Evolutionary conservation across 352 stramenopile species (phyloP).

Genomic region (Pseudoperonospora humuli): DNA sequence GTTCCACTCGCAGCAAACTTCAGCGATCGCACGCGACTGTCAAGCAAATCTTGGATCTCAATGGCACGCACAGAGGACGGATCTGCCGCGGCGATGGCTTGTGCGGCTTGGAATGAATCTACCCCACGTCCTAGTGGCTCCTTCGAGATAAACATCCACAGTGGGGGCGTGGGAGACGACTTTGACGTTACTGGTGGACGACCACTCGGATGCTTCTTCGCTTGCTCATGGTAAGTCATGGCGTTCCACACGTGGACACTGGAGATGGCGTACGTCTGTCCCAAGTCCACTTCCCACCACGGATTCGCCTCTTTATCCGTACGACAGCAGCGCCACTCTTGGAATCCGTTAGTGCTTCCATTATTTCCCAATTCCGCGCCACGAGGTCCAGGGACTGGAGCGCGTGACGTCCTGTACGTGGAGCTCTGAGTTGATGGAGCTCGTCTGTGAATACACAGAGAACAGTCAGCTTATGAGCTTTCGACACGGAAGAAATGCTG

Average conservation of each 20-base stretch:
- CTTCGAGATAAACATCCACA: slow-evolving; percentile 56
- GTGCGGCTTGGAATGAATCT: slow-evolving; percentile 12
- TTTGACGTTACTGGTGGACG: slow-evolving; percentile 34
- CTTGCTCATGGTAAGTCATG: slow-evolving; percentile 63
- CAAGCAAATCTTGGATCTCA: slow-evolving; percentile 17
- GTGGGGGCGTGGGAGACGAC: slow-evolving; percentile 24
- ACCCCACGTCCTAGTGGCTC: slow-evolving; percentile 21
- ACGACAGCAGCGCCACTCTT: slow-evolving; percentile 59
- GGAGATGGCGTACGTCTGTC: slow-evolving; percentile 22
- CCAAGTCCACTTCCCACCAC: slow-evolving; percentile 73
- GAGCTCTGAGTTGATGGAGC: slow-evolving; percentile 40
- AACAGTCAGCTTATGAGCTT: too few relatives aligned
- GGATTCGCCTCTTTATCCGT: slow-evolving; percentile 46
- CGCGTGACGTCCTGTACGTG: slow-evolving; percentile 31
- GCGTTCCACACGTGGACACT: slow-evolving; percentile 60
- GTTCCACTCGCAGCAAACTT: slow-evolving; percentile 5
- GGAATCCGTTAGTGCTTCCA: slow-evolving; percentile 56
- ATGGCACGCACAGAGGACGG: slow-evolving; percentile 13
- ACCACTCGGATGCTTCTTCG: slow-evolving; percentile 32
- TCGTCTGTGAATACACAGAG: slow-evolving; percentile 1
- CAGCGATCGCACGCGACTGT: slow-evolving; percentile 18
- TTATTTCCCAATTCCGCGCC: slow-evolving; percentile 47
- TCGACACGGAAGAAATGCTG: too few relatives aligned
- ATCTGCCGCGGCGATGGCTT: slow-evolving; percentile 11
- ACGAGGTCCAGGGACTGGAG: slow-evolving; percentile 36